These are phyloP conservation scores for Suillus luteus DNA, from an alignment of 768 basidiomycete species.

Conservation along the genomic window DNA sequence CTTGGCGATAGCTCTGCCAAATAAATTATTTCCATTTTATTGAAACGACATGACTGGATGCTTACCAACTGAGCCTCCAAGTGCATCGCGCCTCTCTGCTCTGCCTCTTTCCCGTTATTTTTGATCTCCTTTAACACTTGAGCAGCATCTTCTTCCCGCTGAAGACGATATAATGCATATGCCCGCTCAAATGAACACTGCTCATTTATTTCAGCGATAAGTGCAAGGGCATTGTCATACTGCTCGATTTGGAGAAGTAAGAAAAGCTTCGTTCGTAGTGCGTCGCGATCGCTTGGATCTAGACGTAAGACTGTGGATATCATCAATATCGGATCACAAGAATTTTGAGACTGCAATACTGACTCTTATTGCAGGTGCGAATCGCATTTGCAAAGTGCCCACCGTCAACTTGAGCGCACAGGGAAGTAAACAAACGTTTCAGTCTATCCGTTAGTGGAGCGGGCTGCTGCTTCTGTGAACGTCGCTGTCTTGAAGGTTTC, in stretches of 20 bases:
- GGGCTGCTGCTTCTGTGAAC: constrained; percentile 20
- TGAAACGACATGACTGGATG: constrained; percentile 20
- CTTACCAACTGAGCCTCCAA: constrained; percentile 88
- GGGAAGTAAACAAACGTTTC: constrained; percentile 70
- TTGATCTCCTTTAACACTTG: constrained; percentile 53
- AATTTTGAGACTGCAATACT: constrained; percentile 32
- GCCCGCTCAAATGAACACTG: constrained; percentile 64
- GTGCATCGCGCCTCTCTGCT: constrained; percentile 68
- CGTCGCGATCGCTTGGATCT: constrained; percentile 67
- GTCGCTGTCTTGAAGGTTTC: constrained; percentile 11
- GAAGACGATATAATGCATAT: constrained; percentile 85
- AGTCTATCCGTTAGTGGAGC: constrained; percentile 31
- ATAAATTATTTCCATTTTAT: constrained; percentile 21
- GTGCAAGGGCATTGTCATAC: constrained; percentile 65
- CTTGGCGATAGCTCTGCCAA: constrained; percentile 73
- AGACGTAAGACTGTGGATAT: constrained; percentile 63
- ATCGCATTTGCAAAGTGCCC: constrained; percentile 83
- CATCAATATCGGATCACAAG: constrained; percentile 21
- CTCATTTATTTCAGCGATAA: constrained; percentile 42
- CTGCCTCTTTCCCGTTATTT: constrained; percentile 35
- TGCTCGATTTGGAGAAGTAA: constrained; percentile 86
- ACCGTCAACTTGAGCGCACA: constrained; percentile 89
- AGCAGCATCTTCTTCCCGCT: constrained; percentile 69
- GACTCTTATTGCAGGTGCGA: constrained; percentile 92
- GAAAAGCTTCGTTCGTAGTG: constrained; percentile 83